Evolutionary conservation across 139 green algal species (phyloP).

Genomic region (Ulvella scutata): DNA sequence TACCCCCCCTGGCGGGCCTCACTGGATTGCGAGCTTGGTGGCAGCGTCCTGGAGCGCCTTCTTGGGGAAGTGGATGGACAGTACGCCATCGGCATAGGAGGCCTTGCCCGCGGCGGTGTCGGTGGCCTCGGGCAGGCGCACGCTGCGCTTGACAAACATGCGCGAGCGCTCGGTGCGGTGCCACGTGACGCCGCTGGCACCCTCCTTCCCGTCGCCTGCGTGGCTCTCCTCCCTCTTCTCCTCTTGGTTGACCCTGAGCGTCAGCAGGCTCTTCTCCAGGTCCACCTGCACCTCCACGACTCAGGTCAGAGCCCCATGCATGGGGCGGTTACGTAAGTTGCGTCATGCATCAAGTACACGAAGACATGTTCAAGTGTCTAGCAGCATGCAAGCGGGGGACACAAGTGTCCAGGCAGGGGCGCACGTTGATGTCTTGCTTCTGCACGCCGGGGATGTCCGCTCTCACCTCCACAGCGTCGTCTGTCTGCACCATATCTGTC

Average conservation of each 20-base stretch:
- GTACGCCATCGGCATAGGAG: not conserved
- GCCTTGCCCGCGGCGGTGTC: not conserved
- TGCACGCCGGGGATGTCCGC: constrained; percentile 16
- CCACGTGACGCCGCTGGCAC: not conserved
- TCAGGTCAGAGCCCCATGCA: no score
- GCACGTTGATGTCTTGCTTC: constrained; percentile 18
- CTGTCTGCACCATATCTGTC: constrained; percentile 7
- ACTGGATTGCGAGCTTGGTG: not conserved
- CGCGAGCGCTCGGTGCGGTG: not conserved
- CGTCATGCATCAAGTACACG: no score
- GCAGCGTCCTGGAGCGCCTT: not conserved
- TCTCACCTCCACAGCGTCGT: constrained; percentile 5
- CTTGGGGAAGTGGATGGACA: not conserved
- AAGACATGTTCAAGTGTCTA: no score
- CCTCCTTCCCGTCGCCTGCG: no score
- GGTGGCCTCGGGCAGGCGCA: not conserved
- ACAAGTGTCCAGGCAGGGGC: not conserved
- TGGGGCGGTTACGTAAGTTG: no score
- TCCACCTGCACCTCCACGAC: not conserved
- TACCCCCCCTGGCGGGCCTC: no score
- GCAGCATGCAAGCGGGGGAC: not conserved
- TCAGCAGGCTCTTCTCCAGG: constrained; percentile 10
- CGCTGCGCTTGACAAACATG: not conserved
- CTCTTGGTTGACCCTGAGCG: constrained; percentile 10
- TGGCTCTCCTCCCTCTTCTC: not conserved